A percentile compares a stretch with the other conserved stretches of the same genome.
Conservation (phyloP, 2,329 filamentous ascomycete species). For the Calycina herbarum region DNA sequence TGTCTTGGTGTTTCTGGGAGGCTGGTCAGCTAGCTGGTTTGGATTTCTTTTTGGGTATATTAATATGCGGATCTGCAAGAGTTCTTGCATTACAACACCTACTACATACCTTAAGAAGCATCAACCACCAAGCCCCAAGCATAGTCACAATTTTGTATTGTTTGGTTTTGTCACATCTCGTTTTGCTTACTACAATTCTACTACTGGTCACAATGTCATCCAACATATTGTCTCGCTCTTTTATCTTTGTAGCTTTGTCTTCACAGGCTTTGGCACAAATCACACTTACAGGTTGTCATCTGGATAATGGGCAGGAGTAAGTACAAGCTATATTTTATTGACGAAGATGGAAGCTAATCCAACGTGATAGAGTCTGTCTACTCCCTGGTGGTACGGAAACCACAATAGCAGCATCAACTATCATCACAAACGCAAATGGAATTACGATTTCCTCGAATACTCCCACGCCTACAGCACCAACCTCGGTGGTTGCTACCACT, state of each 20-base stretch:
- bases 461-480: slow-evolving; percentile 1
- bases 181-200: background rate
- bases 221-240: background rate
- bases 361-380: background rate
- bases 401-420: background rate
- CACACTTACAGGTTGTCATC: slow-evolving; percentile 37
- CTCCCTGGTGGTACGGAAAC: slow-evolving; percentile 7
- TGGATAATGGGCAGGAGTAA: slow-evolving; percentile 36
- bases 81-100: no score
- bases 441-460: background rate
- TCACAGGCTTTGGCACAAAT: background rate
- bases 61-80: no score
- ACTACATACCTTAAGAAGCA: no score
- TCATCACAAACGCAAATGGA: background rate
- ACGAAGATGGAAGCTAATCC: background rate
- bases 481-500: background rate
- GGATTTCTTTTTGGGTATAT: no score
- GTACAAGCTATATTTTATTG: background rate
- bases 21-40: no score
- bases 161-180: no score
- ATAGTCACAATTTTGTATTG: no score
- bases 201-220: background rate
- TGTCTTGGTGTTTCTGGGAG: no score
- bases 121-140: no score
- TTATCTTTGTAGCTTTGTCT: background rate